A percentile compares a stretch with the other conserved stretches of the same genome.
Conservation (phyloP, 2,329 filamentous ascomycete genomes). For the Sarocladium strictum region DNA sequence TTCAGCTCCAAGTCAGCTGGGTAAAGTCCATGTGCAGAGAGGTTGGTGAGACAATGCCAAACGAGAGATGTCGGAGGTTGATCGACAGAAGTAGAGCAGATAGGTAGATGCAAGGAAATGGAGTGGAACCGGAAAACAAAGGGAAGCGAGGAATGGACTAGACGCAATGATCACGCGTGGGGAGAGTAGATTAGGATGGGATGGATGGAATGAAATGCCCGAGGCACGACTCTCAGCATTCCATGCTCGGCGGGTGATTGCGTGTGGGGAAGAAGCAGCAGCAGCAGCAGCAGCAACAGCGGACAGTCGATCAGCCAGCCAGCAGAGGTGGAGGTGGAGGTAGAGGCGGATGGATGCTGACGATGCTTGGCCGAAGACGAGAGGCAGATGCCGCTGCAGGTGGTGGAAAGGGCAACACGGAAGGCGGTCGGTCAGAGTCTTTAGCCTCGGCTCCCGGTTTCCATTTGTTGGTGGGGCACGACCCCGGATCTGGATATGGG, state of each 20-base stretch:
- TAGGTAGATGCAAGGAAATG: background rate
- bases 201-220: slow-evolving; percentile 2
- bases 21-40: background rate
- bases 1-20: background rate
- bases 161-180: slow-evolving; percentile 3
- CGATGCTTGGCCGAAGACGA: background rate
- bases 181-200: no score
- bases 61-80: background rate
- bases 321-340: background rate
- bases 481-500: background rate
- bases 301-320: background rate
- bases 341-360: slow-evolving; percentile 3
- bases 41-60: background rate
- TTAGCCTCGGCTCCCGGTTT: slow-evolving; percentile 5
- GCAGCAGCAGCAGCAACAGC: background rate
- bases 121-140: slow-evolving; percentile 5
- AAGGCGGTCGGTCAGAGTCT: background rate
- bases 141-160: slow-evolving; percentile 8
- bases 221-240: slow-evolving; percentile 7
- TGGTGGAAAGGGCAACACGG: background rate
- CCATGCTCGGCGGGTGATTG: slow-evolving; percentile 3
- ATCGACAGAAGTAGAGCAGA: no score
- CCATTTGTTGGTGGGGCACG: background rate
- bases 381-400: background rate
- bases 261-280: background rate